A percentile compares a stretch with the other conserved stretches of the same genome.
Evolutionary conservation across 306 rosid species (phyloP).

Genomic region (Pyrus betulifolia): DNA sequence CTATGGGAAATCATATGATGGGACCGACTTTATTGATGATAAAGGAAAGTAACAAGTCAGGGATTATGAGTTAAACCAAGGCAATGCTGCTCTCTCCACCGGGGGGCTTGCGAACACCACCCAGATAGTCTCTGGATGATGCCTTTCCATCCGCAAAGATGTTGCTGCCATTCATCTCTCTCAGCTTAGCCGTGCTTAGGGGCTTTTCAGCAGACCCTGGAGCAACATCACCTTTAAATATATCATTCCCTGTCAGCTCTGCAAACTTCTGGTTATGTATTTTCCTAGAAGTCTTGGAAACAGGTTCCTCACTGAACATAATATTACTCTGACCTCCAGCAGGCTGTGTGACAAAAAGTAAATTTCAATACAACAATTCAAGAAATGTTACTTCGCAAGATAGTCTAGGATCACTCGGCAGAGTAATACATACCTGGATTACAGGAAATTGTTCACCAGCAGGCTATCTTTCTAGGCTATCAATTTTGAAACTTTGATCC

Average conservation of each 20-base stretch:
- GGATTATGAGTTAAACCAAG: conserved; percentile 44
- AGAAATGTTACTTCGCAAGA: not conserved
- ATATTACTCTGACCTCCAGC: conserved; percentile 96
- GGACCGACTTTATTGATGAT: not conserved
- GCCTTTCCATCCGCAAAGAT: conserved; percentile 82
- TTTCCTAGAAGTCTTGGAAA: conserved; percentile 59
- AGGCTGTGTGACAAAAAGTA: conserved; percentile 39
- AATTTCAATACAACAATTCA: not conserved
- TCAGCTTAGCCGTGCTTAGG: conserved; percentile 75
- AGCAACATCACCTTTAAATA: conserved; percentile 69
- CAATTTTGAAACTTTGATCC: not conserved
- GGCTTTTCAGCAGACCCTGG: conserved; percentile 75
- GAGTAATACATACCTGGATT: not conserved
- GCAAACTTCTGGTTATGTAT: conserved; percentile 83
- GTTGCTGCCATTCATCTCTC: conserved; percentile 88
- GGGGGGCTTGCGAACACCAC: conserved; percentile 85
- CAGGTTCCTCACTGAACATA: conserved; percentile 74
- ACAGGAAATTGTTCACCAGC: not conserved
- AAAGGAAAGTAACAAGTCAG: not conserved
- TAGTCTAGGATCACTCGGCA: not conserved
- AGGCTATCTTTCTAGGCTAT: not conserved
- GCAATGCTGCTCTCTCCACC: conserved; percentile 94
- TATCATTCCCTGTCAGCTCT: conserved; percentile 75
- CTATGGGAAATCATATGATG: not conserved
- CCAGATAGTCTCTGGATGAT: conserved; percentile 54